Percentiles rank a stretch among this genome's conserved stretches.
Conservation (phyloP, 1,284 basidiomycete genomes). For the Exobasidium rhododendri region DNA sequence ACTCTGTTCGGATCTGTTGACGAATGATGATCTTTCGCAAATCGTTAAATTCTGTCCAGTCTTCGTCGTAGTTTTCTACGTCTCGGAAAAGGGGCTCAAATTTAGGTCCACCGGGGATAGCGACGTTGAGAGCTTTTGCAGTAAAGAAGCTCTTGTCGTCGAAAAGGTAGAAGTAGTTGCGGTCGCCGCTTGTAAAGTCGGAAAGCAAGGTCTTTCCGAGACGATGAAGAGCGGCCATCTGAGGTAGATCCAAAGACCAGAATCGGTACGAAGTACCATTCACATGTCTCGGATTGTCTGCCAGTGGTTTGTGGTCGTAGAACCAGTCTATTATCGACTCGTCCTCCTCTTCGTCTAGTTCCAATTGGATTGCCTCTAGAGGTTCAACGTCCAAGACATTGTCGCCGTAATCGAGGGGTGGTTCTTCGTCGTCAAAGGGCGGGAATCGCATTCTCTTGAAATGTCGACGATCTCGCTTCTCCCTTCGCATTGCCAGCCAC, state of each 20-base stretch:
- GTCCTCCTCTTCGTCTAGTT: conserved; percentile 91
- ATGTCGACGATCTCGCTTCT: conserved; percentile 96
- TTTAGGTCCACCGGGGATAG: conserved; percentile 96
- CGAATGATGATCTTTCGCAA: conserved; percentile 99
- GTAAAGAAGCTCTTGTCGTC: conserved; percentile 98
- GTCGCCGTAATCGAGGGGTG: conserved; percentile 64
- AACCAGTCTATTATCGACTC: conserved; percentile 96
- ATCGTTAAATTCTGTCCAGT: conserved; percentile 99
- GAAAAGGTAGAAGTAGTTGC: conserved; percentile 76
- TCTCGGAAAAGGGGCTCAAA: conserved; percentile 70
- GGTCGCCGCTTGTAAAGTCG: conserved; percentile 84
- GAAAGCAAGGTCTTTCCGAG: conserved; percentile 88
- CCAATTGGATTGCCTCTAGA: conserved; percentile 94
- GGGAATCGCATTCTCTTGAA: conserved; percentile 99
- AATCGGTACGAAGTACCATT: conserved; percentile 91
- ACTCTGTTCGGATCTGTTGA: conserved; percentile 96
- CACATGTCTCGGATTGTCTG: conserved; percentile 72
- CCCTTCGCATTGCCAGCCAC: conserved; percentile 99
- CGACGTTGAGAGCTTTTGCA: conserved; percentile 91
- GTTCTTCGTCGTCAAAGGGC: conserved; percentile 97
- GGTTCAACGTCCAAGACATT: conserved; percentile 98
- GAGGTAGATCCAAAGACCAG: conserved; percentile 85
- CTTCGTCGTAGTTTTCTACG: conserved; percentile 95
- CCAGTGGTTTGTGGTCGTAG: conserved; percentile 91
- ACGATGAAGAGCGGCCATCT: conserved; percentile 95